These are phyloP conservation scores for Magnaporthiopsis incrustans DNA, from an alignment of 2,329 filamentous ascomycete genomes.

Conservation along the genomic window DNA sequence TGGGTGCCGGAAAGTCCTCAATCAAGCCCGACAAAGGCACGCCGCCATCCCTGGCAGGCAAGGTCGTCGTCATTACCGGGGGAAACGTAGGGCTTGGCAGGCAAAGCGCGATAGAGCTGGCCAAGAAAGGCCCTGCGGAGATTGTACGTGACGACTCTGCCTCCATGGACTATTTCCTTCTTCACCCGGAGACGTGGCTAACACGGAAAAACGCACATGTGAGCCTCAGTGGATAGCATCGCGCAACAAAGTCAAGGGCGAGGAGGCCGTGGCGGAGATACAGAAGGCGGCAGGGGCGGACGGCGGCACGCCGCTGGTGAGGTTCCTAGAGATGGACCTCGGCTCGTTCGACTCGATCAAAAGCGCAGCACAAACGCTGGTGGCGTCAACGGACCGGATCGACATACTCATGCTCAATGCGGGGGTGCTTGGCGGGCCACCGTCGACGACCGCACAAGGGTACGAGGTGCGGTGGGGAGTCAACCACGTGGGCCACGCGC, in stretches of 20 bases:
- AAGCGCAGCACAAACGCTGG: conserved; percentile 28
- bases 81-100: conserved; percentile 42
- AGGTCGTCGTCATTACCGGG: conserved; percentile 39
- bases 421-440: conserved; percentile 31
- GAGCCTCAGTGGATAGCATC: too few species aligned
- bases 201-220: background rate
- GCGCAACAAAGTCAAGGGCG: conserved; percentile 29
- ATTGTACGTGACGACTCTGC: conserved; percentile 20
- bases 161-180: too few species aligned
- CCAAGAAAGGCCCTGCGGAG: conserved; percentile 27
- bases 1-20: background rate
- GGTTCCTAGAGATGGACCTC: background rate
- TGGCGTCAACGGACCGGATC: conserved; percentile 22
- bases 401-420: conserved; percentile 40
- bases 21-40: conserved; percentile 25
- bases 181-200: background rate
- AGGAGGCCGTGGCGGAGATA: conserved; percentile 38
- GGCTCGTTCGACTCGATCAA: conserved; percentile 20
- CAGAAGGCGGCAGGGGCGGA: conserved; percentile 18
- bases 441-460: conserved; percentile 29
- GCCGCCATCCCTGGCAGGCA: conserved; percentile 28
- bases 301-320: conserved; percentile 7
- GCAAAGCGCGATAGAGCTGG: conserved; percentile 32
- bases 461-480: conserved; percentile 40
- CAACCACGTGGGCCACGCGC: conserved; percentile 39